Base-by-base conservation (phyloP, 352 stramenopile species). In the Pythium vanterpoolii region DNA sequence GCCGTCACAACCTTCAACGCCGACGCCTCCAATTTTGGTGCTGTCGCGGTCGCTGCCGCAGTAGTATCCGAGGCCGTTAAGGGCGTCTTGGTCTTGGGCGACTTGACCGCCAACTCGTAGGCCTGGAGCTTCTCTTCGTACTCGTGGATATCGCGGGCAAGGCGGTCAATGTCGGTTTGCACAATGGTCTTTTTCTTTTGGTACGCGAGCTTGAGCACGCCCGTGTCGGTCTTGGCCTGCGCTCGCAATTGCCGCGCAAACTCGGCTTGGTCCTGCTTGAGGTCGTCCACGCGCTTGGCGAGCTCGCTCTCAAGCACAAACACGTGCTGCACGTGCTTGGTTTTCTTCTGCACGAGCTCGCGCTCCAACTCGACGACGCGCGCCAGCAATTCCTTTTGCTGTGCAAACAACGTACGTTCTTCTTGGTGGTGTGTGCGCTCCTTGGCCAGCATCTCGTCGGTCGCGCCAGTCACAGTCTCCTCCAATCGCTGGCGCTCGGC, bases 341-440 rank as follows among this genome's bases (percentile, higher is more conserved):
- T 87, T 58, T 86, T 88, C 60, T 86, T 82, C 14, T 77, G 72
- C 5, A 85, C 59, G 7, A 88, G 52, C 33, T 83, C 60, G 10
- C 73, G 72, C 56, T 88, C 77, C 31, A 90, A 66, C 14, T 84
- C 62, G 5, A 85, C 72, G 45, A 87, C 68, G 18, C 80, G 77
- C n/a, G 63, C 60, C 60, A 88, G 71, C 39, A 86, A 40, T 28
- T 85, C 74, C 33, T 78, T 77, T 55, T 88, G 76, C 49, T 87
- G 66, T 6, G 70, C 69, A 34, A 86, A 66, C 33, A 90, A 27
- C 23, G 64, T 71, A 11, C 76, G 77, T 58, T 88, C 74, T 62
- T 90, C 74, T 33, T 78, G 40, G 48, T 85, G 69, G 47, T 86
- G 83, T 11, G 49, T 75, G 21, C 73, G 73, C 50, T 87, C 66